Evolutionary conservation across 345 rosid species (phyloP).

Genomic region (Heritiera fomes): DNA sequence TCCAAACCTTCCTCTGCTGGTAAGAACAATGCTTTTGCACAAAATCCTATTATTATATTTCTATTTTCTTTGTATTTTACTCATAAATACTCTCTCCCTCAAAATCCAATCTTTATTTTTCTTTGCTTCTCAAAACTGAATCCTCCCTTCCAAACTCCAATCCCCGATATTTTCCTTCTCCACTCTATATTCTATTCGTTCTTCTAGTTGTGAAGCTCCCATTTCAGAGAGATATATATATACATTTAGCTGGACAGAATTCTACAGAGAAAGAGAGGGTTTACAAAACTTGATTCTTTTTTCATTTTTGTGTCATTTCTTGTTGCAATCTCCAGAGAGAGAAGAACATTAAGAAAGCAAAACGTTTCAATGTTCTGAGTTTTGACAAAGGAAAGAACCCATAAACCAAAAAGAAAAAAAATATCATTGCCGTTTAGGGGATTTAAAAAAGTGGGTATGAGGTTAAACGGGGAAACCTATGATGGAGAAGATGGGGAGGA

Average conservation of each 20-base stretch:
- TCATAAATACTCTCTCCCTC: neutral
- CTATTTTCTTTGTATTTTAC: neutral
- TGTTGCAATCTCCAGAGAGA: neutral
- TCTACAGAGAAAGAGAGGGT: neutral
- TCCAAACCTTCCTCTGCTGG: neutral
- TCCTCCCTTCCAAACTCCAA: neutral
- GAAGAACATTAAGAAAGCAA: neutral
- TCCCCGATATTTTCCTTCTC: neutral
- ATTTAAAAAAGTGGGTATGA: constrained; percentile 40
- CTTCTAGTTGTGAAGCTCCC: neutral
- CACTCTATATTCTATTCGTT: neutral
- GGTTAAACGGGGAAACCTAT: constrained; percentile 48
- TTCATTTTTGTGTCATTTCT: neutral
- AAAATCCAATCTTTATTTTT: constrained; percentile 2
- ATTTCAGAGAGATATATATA: neutral
- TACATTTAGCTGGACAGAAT: neutral
- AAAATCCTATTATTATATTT: neutral
- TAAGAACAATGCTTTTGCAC: neutral
- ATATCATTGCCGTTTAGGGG: neutral
- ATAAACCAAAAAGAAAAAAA: neutral
- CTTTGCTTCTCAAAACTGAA: neutral
- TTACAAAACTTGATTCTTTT: neutral
- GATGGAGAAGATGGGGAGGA: constrained; percentile 27
- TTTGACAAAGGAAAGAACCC: constrained; percentile 4
- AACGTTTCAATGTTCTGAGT: neutral